Base-by-base conservation (phyloP, 2,329 filamentous ascomycete species). In the Drechmeria coniospora region DNA sequence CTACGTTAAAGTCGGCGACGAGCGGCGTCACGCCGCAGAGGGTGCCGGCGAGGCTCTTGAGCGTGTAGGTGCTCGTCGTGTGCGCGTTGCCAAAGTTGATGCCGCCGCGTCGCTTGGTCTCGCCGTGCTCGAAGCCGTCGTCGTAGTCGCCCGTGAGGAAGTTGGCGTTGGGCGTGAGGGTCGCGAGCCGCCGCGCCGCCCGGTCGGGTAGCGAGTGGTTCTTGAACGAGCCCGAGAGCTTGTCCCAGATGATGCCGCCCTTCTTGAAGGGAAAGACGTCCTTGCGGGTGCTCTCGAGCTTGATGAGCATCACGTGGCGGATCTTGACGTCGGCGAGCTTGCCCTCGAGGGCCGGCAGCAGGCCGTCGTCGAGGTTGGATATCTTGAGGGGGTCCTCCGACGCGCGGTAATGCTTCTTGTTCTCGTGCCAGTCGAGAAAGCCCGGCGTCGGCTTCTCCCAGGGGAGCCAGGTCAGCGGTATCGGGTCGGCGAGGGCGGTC, bases 261-360 rank as follows among this genome's bases (percentile, higher is more conserved):
- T 54, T 53, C 19, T 58, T 57, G 23, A 61, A 38, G 0, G 58
- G 57, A 16, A 61, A 61, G 2, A 61, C 49, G 29, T 61, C 57
- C 4, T 52, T 52, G 15, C 58, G 50, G 0, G 56, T 59, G 25
- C 57, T 60, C 32, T 61, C 57, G 1, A 61, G 41, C 22, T 57
- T 49, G 3, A 61, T 31, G 20, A 59, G 34, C 6, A 61, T 37
- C 3, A 61, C 43, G 31, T 61, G 57, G 29, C 56, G 54, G 28
- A 61, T 51, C 6, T 50, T 45, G 8, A 57, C 41, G 2, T 44
- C 41, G 7, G 30, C 12, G 5, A 53, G 28, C 21, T 41, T 44
- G 6, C 30, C 37, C 2, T 36, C 39, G 7, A 53, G 37, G 2
- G 37, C 32, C 6, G 41, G 27, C 2, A 51, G 32, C 1, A 59